Base-by-base conservation (phyloP, 2,329 filamentous ascomycete genomes). In the Aspergillus thermomutatus region DNA sequence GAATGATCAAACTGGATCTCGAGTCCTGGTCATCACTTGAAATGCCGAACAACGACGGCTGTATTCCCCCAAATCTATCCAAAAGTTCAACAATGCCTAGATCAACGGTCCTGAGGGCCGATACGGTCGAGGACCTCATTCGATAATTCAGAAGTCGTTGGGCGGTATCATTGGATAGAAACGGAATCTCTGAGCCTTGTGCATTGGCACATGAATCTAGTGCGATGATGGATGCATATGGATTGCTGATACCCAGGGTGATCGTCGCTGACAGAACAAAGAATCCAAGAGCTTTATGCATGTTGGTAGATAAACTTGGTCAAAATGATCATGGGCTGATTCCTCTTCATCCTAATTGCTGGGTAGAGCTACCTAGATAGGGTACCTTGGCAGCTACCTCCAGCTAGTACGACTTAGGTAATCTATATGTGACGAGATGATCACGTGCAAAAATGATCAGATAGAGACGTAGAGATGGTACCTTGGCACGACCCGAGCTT, bases 31-130 rank as follows among this genome's bases (percentile, higher is more conserved):
- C 51, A 19, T 54, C 53, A 26, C 52, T 43, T 25, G 57, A 49
- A 26, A 67, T 72, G 47, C 71, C 73, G 63, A 90, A 86, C 34
- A 90, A 73, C 21, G 78, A 70, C 53, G 74, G 64, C 6, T 80
- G 72, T 28, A 75, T 67, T 60, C 81, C 83, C 60, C 85, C 87
- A 70, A 85, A 89, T 50, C 75, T 75, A 66, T 85, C 84, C 66
- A 91, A 76, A 62, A 83, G 75, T 50, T 78, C 75, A 41, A 90
- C 72, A 8, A 82, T 80, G 40, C 74, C 73, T 45, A 83, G 79
- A 56, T 80, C 75, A 50, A 72, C 68, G 43, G 61, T 63, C 26
- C 70, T 67, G 34, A 76, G 62, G 28, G 64, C 54, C 75, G 79
- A 52, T 80, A 75, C 64, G 78, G 80, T 68, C 73, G 78, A 65